Evolutionary conservation across 345 rosid genomes (phyloP).

Genomic region (Eucalyptus caleyi): DNA sequence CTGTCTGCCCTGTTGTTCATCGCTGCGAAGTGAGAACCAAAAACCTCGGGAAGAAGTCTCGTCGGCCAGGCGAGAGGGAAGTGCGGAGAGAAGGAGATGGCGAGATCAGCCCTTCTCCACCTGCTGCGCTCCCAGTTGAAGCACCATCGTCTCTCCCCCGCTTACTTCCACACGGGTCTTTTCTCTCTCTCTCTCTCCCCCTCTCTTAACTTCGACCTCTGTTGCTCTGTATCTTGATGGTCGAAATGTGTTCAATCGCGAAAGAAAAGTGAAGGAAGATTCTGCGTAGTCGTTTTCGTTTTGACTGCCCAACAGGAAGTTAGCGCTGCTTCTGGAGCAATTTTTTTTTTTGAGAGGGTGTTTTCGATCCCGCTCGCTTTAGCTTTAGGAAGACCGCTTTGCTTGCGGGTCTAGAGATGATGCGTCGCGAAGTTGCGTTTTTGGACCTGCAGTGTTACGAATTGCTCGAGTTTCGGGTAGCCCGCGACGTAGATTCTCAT

Average conservation of each 20-base stretch:
- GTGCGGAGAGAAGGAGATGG: slow-evolving; percentile 23
- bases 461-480: background rate
- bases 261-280: background rate
- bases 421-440: background rate
- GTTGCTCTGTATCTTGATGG: background rate
- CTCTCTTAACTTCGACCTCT: background rate
- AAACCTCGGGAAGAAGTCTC: background rate
- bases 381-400: background rate
- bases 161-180: background rate
- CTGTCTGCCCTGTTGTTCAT: background rate
- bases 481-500: background rate
- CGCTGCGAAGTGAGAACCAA: background rate
- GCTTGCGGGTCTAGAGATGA: background rate
- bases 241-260: background rate
- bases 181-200: background rate
- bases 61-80: background rate
- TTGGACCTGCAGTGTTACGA: background rate
- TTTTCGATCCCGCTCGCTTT: background rate
- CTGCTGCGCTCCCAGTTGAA: slow-evolving; percentile 42
- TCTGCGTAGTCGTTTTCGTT: background rate
- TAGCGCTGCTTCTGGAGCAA: background rate
- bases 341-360: background rate
- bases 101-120: slow-evolving; percentile 46
- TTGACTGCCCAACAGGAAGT: background rate
- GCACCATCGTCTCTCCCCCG: background rate